Conservation (phyloP, 1,284 basidiomycete genomes). For the Naganishia sp. region DNA sequence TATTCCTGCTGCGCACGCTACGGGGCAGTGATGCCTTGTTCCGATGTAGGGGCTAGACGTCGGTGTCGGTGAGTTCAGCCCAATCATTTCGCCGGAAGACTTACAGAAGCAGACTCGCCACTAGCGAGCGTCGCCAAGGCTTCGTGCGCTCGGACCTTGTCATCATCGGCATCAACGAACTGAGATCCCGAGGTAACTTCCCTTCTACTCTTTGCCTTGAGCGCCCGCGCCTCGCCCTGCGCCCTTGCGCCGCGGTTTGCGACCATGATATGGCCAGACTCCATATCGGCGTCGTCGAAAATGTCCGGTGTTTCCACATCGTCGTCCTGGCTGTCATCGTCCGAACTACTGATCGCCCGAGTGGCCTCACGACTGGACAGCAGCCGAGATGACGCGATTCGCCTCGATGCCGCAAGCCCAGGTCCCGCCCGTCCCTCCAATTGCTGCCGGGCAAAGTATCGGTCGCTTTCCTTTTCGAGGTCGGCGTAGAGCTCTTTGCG, state of each 20-base stretch:
- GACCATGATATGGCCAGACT: slow-evolving; percentile 23
- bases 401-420: slow-evolving; percentile 14
- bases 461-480: slow-evolving; percentile 24
- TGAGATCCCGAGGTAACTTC: slow-evolving; percentile 63
- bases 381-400: slow-evolving; percentile 15
- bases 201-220: slow-evolving; percentile 13
- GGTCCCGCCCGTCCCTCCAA: slow-evolving; percentile 17
- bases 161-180: slow-evolving; percentile 88
- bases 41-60: slow-evolving; percentile 26
- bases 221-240: slow-evolving; percentile 9
- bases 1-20: slow-evolving; percentile 41
- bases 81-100: slow-evolving; percentile 22
- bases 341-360: slow-evolving; percentile 1
- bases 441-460: slow-evolving; percentile 15
- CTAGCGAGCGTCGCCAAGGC: slow-evolving; percentile 69
- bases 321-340: slow-evolving; percentile 43
- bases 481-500: slow-evolving; percentile 22
- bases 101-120: slow-evolving; percentile 61
- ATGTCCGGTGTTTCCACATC: background rate
- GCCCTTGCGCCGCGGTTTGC: slow-evolving; percentile 20
- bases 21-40: slow-evolving; percentile 33
- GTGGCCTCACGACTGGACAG: slow-evolving; percentile 24
- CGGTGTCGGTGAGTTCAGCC: background rate
- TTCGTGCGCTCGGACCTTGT: slow-evolving; percentile 74
- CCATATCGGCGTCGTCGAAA: slow-evolving; percentile 20